A percentile compares a stretch with the other conserved stretches of the same genome.
These are phyloP conservation scores for Alloteropsis semialata DNA, from an alignment of 176 grass and related monocot species.

Conservation along the genomic window DNA sequence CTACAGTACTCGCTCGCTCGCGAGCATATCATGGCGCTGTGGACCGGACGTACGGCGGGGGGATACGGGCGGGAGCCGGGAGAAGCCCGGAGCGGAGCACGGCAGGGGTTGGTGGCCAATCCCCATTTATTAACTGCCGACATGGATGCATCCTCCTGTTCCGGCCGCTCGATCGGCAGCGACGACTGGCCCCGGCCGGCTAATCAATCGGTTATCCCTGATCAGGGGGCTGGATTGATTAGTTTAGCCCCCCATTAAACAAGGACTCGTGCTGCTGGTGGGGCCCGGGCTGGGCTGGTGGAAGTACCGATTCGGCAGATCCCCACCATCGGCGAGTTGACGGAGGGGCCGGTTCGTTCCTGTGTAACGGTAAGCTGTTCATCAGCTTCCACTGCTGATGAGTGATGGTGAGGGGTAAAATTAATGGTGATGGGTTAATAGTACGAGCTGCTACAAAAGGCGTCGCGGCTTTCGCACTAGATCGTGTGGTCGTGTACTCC, in stretches of 20 bases:
- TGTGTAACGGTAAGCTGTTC: not conserved
- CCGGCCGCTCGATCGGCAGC: no score
- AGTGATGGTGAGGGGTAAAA: no score
- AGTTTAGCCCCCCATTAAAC: conserved; percentile 22
- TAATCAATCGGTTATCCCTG: no score
- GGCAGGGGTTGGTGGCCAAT: conserved; percentile 49
- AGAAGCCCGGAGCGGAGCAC: no score
- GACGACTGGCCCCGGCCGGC: no score
- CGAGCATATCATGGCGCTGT: conserved; percentile 3
- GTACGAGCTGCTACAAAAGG: not conserved
- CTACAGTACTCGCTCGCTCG: not conserved
- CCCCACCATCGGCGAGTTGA: not conserved
- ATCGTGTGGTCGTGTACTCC: not conserved
- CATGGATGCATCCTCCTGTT: conserved; percentile 24
- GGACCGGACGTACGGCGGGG: not conserved
- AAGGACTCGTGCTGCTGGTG: not conserved
- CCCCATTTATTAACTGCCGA: conserved; percentile 47
- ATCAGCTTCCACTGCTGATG: not conserved
- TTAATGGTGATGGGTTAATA: no score
- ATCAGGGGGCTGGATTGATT: no score
- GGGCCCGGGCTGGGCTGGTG: not conserved
- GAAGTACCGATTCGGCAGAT: not conserved
- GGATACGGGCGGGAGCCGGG: no score
- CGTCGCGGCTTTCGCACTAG: not conserved
- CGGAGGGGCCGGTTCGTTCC: not conserved